Evolutionary conservation across 2,329 filamentous ascomycete species (phyloP).

Genomic region (Geosmithia putterillii): DNA sequence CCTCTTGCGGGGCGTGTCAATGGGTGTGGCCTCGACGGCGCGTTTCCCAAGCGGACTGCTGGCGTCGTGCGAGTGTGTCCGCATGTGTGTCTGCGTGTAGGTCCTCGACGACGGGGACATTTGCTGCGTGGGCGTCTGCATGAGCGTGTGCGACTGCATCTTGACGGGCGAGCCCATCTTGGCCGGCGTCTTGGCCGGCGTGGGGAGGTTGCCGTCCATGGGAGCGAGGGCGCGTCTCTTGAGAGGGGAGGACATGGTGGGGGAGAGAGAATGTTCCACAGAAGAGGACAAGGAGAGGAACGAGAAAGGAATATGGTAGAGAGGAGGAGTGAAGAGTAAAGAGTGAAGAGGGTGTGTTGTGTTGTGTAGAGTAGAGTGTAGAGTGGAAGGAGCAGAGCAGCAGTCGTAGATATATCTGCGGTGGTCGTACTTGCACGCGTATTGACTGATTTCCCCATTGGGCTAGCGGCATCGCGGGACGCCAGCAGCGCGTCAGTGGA

Average conservation of each 20-base stretch:
- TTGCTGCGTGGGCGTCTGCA: too few relatives aligned
- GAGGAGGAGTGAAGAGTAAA: too few relatives aligned
- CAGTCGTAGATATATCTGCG: too few relatives aligned
- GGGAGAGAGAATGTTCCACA: not conserved
- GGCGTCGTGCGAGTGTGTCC: not conserved
- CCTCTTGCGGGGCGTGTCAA: not conserved
- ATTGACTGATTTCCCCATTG: too few relatives aligned
- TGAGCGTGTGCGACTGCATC: too few relatives aligned
- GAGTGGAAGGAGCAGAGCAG: not conserved
- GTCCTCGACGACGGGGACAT: not conserved
- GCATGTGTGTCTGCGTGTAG: not conserved
- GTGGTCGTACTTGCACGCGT: too few relatives aligned
- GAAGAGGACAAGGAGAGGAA: not conserved
- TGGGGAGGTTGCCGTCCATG: constrained; percentile 30
- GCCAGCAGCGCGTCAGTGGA: too few relatives aligned
- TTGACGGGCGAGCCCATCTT: too few relatives aligned
- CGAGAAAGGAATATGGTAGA: too few relatives aligned
- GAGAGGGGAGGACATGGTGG: constrained; percentile 15
- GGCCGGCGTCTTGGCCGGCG: constrained; percentile 12
- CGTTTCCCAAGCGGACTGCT: not conserved
- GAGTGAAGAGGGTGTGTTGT: too few relatives aligned
- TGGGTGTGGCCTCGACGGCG: not conserved
- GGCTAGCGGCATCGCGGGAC: too few relatives aligned
- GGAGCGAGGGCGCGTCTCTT: constrained; percentile 37
- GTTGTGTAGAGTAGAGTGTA: too few relatives aligned